Evolutionary conservation across 2,329 filamentous ascomycete species (phyloP), one percentile per base, ranked within the genome.

Genomic region (Dendryphion nanum): DNA sequence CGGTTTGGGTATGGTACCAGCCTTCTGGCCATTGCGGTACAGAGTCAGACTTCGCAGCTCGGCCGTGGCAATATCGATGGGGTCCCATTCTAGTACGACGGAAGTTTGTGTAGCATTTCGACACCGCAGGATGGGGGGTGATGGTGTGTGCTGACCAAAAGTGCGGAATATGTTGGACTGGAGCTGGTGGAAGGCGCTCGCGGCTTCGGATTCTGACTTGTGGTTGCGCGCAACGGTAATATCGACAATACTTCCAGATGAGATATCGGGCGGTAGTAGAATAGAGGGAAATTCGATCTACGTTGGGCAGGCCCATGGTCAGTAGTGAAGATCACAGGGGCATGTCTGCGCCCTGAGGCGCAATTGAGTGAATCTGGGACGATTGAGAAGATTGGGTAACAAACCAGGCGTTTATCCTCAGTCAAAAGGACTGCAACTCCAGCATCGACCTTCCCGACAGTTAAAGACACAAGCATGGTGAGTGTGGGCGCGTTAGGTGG

Each of bases 221-320:
- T 80, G 76, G 70, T 98, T 98, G 66, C 91, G 89, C 42, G 85
- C 77, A 51, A 98, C 93, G 45, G 89, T 89, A 68, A 98, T 97
- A 69, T 98, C 93, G 66, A 98, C 93, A 59, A 98, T 97, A 65
- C 87, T 94, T 54, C 93, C 93, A 13, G 89, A 95, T 45, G 88
- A 84, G 68, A 98, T 98, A 65, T 95, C 90, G 46, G 87, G 86
- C 2, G 93, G 93, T 13, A 98, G 83, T 34, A 98, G 86, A 51
- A 98, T 95, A 32, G 93, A 97, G 23, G 93, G 93, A 63, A 98
- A 98, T 66, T 98, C 93, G 66, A 98, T 97, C 91, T 97, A 66
- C 20, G 47, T n/a, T n/a, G n/a, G n/a, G n/a, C n/a, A n/a, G n/a
- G n/a, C n/a, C n/a, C n/a, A n/a, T n/a, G n/a, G n/a, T n/a, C n/a